These are phyloP conservation scores for Phytophthora lateralis DNA, from an alignment of 352 stramenopile genomes.

Conservation along the genomic window DNA sequence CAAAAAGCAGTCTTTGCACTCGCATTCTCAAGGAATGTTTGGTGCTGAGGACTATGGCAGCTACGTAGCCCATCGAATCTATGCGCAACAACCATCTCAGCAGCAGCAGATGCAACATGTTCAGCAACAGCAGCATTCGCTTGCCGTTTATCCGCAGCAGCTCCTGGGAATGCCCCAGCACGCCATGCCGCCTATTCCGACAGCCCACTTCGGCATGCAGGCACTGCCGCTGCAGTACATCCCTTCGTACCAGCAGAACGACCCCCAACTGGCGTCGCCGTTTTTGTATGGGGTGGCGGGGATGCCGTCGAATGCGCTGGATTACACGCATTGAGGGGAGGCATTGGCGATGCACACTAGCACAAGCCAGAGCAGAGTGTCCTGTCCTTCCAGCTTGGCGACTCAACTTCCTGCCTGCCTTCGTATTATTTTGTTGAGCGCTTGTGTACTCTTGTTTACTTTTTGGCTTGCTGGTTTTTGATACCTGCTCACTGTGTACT, in stretches of 20 bases:
- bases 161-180: constrained; percentile 34
- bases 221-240: constrained; percentile 34
- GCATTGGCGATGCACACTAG: constrained; percentile 15
- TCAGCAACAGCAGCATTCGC: constrained; percentile 38
- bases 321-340: constrained; percentile 34
- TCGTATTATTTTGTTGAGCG: constrained; percentile 44
- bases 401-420: constrained; percentile 25
- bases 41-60: constrained; percentile 37
- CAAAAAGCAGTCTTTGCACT: constrained; percentile 45
- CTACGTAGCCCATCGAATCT: constrained; percentile 36
- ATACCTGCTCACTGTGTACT: constrained; percentile 28
- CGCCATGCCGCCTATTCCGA: constrained; percentile 35
- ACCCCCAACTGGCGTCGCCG: constrained; percentile 35
- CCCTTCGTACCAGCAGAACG: constrained; percentile 39
- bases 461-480: constrained; percentile 46
- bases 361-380: constrained; percentile 16
- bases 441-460: constrained; percentile 38
- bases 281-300: constrained; percentile 45
- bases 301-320: constrained; percentile 31
- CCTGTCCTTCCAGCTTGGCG: constrained; percentile 19
- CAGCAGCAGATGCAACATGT: constrained; percentile 35
- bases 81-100: constrained; percentile 26
- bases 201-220: constrained; percentile 30
- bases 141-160: constrained; percentile 37
- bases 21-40: constrained; percentile 33